A percentile compares a stretch with the other conserved stretches of the same genome.
Conservation (phyloP, 768 basidiomycete species). For the Clitopilus hobsonii region DNA sequence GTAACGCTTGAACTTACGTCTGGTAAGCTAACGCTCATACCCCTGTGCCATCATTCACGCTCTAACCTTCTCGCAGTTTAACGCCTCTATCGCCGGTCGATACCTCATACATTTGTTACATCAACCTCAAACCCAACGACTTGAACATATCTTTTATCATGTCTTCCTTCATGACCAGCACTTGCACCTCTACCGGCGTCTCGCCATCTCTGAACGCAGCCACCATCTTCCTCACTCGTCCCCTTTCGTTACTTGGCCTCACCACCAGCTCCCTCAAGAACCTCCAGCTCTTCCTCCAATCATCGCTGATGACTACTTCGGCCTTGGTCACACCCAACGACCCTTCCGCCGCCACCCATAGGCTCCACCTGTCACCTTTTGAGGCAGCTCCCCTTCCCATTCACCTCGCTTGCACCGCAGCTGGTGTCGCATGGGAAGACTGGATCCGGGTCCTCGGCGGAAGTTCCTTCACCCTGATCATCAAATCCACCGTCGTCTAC, state of each 20-base stretch:
- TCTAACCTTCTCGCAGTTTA: not conserved
- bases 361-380: slow-evolving; percentile 17
- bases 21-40: not conserved
- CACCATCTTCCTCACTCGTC: slow-evolving; percentile 31
- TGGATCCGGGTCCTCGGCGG: slow-evolving; percentile 32
- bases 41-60: not conserved
- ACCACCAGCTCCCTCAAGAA: slow-evolving; percentile 16
- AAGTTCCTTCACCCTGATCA: slow-evolving; percentile 28
- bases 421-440: slow-evolving; percentile 27
- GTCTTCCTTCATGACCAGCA: slow-evolving; percentile 14
- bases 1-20: not conserved
- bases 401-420: slow-evolving; percentile 27
- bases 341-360: slow-evolving; percentile 7
- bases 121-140: not conserved
- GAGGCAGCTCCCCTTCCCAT: slow-evolving; percentile 26
- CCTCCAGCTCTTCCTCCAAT: slow-evolving; percentile 25
- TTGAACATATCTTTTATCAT: not conserved
- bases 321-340: slow-evolving; percentile 20
- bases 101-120: not conserved
- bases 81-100: slow-evolving; percentile 1
- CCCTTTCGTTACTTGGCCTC: slow-evolving; percentile 21
- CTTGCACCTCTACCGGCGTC: slow-evolving; percentile 13
- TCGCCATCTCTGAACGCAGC: slow-evolving; percentile 24
- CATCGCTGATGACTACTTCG: slow-evolving; percentile 4
- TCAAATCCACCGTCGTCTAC: slow-evolving; percentile 21